Percentiles rank a stretch among this genome's conserved stretches.
phyloP scores from a whole-genome alignment of 176 grass and related monocot genomes.

The Aegilops bicornis region DNA sequence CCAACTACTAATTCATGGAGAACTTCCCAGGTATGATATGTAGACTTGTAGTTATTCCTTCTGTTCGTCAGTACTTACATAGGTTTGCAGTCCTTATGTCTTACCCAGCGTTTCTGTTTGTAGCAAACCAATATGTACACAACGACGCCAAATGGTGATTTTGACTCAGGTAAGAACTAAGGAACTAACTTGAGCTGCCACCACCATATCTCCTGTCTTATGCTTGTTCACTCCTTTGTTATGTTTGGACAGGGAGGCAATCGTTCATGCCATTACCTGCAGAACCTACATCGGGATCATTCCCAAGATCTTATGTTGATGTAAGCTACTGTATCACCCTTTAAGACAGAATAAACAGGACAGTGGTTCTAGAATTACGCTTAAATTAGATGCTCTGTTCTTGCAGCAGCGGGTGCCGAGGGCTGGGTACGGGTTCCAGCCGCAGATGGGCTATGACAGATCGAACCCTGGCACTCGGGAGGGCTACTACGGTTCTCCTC shows the following conservation, averaged over 20 bases:
- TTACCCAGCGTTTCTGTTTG: conserved; percentile 23
- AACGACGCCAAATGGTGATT: conserved; percentile 34
- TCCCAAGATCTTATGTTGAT: conserved; percentile 49
- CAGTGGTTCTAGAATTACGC: background rate
- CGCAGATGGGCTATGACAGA: conserved; percentile 46
- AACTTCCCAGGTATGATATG: conserved; percentile 56
- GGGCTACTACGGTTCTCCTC: conserved; percentile 26
- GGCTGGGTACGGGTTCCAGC: conserved; percentile 44
- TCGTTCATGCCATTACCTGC: conserved; percentile 34
- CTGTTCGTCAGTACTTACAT: background rate
- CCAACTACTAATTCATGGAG: conserved; percentile 61
- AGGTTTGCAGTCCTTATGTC: background rate
- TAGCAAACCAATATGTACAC: conserved; percentile 55
- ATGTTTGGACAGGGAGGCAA: conserved; percentile 51
- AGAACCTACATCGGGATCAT: conserved; percentile 43
- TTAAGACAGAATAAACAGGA: background rate
- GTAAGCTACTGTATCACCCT: conserved; percentile 4
- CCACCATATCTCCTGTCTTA: background rate
- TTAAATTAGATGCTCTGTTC: background rate
- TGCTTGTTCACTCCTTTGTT: conserved; percentile 19
- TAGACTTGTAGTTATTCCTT: background rate
- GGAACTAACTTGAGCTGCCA: background rate
- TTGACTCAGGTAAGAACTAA: conserved; percentile 47
- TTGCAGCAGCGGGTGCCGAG: conserved; percentile 48
- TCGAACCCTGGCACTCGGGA: conserved; percentile 26